phyloP scores from a whole-genome alignment of 129 eudicot genomes.

The Helianthus tuberosus region DNA sequence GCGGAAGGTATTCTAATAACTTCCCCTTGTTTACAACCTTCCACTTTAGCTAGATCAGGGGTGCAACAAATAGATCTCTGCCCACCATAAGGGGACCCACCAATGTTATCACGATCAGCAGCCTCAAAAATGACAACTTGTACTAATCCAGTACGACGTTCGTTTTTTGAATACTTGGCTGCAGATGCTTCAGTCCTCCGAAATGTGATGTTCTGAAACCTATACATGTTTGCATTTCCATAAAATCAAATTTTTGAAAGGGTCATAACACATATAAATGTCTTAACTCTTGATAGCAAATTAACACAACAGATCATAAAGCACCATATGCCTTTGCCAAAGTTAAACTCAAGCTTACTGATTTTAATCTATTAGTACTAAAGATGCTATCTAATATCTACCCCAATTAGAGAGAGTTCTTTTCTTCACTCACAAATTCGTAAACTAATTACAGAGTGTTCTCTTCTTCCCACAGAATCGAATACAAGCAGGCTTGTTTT shows the following conservation, averaged over 20 bases:
- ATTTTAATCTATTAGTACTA: not conserved
- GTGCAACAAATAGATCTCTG: conserved; percentile 98
- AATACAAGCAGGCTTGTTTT: too few relatives aligned
- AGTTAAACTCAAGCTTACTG: conserved; percentile 10
- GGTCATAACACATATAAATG: conserved; percentile 1
- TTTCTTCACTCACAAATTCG: too few relatives aligned
- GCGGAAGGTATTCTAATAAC: conserved; percentile 77
- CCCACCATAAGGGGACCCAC: conserved; percentile 99
- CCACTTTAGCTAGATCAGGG: conserved; percentile 92
- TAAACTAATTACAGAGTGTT: too few relatives aligned
- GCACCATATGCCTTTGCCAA: conserved; percentile 12
- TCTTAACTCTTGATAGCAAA: conserved; percentile 15
- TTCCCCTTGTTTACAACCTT: conserved; percentile 99
- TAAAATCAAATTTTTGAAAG: not conserved
- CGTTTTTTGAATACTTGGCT: conserved; percentile 57
- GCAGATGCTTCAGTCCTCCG: conserved; percentile 85
- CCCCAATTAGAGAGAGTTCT: too few relatives aligned
- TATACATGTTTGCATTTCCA: conserved; percentile 26
- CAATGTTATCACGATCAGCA: conserved; percentile 95
- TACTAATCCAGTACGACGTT: conserved; percentile 73
- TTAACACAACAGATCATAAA: conserved; percentile 24
- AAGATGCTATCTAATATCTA: too few relatives aligned
- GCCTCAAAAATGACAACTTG: conserved; percentile 91
- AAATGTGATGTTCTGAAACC: conserved; percentile 91
- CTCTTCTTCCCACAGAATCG: too few relatives aligned